Conservation (phyloP, 2,329 filamentous ascomycete species). For the Fusarium circinatum region DNA sequence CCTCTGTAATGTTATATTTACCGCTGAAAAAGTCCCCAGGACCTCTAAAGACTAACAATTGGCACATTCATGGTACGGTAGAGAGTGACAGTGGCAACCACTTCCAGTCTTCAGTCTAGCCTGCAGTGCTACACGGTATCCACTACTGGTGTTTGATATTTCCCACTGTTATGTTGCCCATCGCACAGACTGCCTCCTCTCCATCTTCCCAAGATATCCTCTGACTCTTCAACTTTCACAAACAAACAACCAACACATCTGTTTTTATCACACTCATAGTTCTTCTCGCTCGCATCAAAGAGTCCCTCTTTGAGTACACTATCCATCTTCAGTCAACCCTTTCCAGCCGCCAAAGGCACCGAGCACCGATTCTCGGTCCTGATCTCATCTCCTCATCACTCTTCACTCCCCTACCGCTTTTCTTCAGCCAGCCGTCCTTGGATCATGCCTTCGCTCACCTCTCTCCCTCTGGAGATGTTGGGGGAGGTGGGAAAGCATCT, state of each 20-base stretch:
- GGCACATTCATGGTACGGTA: background rate
- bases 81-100: background rate
- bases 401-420: background rate
- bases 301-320: no score
- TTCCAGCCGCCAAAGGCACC: accelerated
- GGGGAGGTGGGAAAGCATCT: background rate
- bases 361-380: background rate
- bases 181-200: accelerated
- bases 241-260: no score
- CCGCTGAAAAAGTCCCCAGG: background rate
- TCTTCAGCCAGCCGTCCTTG: no score
- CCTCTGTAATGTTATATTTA: background rate
- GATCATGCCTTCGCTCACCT: background rate
- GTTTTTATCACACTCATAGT: no score
- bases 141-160: no score
- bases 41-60: background rate
- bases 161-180: no score
- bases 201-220: background rate
- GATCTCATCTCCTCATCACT: background rate
- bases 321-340: no score
- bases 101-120: background rate
- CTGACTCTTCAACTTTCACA: no score
- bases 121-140: background rate
- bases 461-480: background rate
- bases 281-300: background rate